Evolutionary conservation across 768 basidiomycete species (phyloP).

Genomic region (Phaeolepiota aurea): DNA sequence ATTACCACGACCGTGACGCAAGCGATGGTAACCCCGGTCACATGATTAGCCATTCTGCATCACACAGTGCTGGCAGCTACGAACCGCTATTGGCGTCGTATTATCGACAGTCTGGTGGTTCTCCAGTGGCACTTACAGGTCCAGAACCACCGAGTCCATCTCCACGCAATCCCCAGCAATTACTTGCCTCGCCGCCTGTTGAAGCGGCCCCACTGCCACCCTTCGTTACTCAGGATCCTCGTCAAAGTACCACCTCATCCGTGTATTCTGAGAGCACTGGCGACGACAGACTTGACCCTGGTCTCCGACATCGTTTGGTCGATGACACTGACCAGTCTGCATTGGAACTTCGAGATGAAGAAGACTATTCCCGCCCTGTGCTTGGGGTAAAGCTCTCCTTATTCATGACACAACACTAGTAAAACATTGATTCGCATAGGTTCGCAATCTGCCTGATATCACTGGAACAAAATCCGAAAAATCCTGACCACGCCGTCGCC

Average conservation of each 20-base stretch:
- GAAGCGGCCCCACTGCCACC: not conserved
- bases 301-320: constrained; percentile 25
- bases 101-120: constrained; percentile 7
- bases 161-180: constrained; percentile 24
- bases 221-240: not conserved
- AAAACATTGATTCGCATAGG: constrained; percentile 21
- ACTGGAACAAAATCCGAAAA: constrained; percentile 20
- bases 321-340: constrained; percentile 18
- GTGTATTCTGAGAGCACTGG: constrained; percentile 22
- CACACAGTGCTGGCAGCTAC: constrained; percentile 43
- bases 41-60: constrained; percentile 7
- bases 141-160: constrained; percentile 20
- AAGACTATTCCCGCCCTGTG: constrained; percentile 49
- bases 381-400: constrained; percentile 38
- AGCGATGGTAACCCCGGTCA: constrained; percentile 9
- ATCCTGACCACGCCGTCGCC: constrained; percentile 12
- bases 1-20: constrained; percentile 21
- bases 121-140: constrained; percentile 13
- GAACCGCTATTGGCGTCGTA: constrained; percentile 51
- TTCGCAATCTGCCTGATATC: constrained; percentile 46
- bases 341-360: constrained; percentile 35
- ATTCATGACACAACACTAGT: constrained; percentile 1
- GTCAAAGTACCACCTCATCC: constrained; percentile 17
- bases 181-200: constrained; percentile 12
- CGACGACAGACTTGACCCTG: constrained; percentile 40